Evolutionary conservation across 1,139 yeast genomes (phyloP).

Genomic region (Trichomonascaceae sp.): DNA sequence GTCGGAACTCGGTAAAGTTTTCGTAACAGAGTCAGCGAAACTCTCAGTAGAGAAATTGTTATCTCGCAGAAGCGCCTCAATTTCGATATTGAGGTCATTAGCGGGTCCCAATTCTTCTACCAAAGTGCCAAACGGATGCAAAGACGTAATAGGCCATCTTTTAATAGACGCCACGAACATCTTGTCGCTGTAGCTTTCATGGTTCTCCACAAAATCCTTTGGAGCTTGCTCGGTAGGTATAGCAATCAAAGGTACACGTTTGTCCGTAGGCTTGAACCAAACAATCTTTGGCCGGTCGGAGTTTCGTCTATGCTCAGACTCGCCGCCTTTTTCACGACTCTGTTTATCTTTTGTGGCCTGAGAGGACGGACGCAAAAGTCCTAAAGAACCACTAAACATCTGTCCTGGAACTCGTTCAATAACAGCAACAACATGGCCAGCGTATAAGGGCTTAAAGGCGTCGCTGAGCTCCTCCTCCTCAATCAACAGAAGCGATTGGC

Average conservation of each 20-base stretch:
- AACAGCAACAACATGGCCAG: constrained; percentile 97
- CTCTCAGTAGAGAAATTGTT: constrained; percentile 88
- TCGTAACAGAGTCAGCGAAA: constrained; percentile 48
- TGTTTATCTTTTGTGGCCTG: constrained; percentile 83
- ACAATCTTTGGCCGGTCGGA: constrained; percentile 79
- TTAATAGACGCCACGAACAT: constrained; percentile 91
- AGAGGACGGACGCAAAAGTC: constrained; percentile 90
- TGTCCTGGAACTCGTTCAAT: constrained; percentile 97
- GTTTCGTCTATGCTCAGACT: constrained; percentile 19
- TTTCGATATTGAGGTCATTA: constrained; percentile 71
- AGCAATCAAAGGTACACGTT: constrained; percentile 94
- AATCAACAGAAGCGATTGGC: constrained; percentile 81
- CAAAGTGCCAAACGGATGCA: constrained; percentile 95
- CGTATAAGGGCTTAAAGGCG: constrained; percentile 87
- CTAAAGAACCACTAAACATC: constrained; percentile 81
- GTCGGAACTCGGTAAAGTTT: constrained; percentile 28
- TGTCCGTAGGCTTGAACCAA: constrained; percentile 98
- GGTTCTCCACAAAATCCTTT: constrained; percentile 87
- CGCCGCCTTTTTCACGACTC: constrained; percentile 41
- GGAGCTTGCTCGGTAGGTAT: constrained; percentile 99
- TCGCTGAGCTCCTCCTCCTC: constrained; percentile 96
- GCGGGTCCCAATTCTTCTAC: constrained; percentile 81
- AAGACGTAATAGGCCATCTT: constrained; percentile 98
- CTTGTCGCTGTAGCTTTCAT: constrained; percentile 72
- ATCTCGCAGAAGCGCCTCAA: constrained; percentile 86